Evolutionary conservation across 1,284 basidiomycete genomes (phyloP).

Genomic region (Leccinum pachyderme): DNA sequence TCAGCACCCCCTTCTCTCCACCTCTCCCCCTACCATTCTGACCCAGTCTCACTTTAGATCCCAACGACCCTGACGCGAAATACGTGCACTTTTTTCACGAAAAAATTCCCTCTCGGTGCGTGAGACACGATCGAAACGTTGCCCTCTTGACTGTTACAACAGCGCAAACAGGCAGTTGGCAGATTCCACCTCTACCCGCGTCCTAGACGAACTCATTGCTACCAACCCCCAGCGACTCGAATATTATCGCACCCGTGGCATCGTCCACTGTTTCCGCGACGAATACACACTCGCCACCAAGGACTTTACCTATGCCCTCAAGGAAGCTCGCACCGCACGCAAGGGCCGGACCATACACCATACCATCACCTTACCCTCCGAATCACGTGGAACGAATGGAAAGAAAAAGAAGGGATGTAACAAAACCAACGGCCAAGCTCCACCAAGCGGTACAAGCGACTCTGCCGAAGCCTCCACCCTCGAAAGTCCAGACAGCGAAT

Average conservation of each 20-base stretch:
- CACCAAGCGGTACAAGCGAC: constrained; percentile 58
- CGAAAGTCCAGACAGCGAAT: constrained; percentile 52
- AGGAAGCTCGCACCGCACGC: constrained; percentile 66
- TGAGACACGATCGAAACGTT: constrained; percentile 13
- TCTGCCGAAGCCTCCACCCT: constrained; percentile 40
- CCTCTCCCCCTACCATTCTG: neutral
- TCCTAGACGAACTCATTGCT: constrained; percentile 73
- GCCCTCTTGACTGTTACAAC: constrained; percentile 19
- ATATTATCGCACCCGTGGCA: constrained; percentile 78
- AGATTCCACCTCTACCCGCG: constrained; percentile 69
- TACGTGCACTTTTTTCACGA: constrained; percentile 90
- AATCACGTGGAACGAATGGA: constrained; percentile 46
- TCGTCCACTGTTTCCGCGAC: constrained; percentile 82
- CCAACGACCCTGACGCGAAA: constrained; percentile 70
- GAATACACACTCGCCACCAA: constrained; percentile 69
- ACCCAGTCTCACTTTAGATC: constrained; percentile 45
- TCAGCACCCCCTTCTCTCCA: constrained; percentile 24
- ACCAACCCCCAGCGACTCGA: constrained; percentile 70
- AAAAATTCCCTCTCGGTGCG: constrained; percentile 82
- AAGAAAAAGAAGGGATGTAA: constrained; percentile 50
- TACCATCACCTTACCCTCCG: constrained; percentile 35
- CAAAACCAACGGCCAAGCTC: constrained; percentile 57
- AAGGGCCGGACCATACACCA: constrained; percentile 58
- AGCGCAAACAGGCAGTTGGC: constrained; percentile 63
- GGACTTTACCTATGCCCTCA: constrained; percentile 76